Conservation (phyloP, 2,329 filamentous ascomycete genomes). For the Colletotrichum sp. region DNA sequence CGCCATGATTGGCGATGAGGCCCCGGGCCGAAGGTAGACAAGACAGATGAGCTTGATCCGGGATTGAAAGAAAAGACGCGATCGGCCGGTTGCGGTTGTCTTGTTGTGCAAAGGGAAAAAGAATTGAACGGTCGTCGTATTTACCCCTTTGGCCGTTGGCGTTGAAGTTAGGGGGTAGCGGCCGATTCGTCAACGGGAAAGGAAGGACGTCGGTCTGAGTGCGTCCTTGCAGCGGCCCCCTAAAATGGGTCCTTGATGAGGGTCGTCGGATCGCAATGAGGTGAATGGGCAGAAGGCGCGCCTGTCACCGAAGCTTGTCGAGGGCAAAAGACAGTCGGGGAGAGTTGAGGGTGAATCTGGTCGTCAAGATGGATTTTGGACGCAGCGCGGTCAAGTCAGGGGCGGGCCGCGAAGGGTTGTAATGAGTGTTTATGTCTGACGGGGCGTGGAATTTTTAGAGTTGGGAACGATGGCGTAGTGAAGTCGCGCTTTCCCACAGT, state of each 20-base stretch:
- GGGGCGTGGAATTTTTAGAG: constrained; percentile 22
- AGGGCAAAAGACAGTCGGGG: neutral
- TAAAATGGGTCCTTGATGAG: neutral
- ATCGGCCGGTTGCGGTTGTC: constrained; percentile 16
- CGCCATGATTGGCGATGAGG: constrained; percentile 22
- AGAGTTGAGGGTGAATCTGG: neutral
- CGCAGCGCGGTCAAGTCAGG: constrained; percentile 8
- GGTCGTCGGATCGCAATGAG: neutral
- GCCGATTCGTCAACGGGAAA: constrained; percentile 15
- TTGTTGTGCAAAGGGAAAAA: neutral
- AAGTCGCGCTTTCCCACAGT: constrained; percentile 15
- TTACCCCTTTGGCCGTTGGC: constrained; percentile 20
- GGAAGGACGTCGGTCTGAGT: neutral
- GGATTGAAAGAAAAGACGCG: neutral
- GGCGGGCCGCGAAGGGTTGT: constrained; percentile 16
- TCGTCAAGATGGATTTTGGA: constrained; percentile 8
- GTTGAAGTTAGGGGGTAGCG: constrained; percentile 19
- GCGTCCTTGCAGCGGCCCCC: constrained; percentile 1
- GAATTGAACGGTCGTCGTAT: neutral
- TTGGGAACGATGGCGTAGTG: constrained; percentile 21
- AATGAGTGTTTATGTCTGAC: constrained; percentile 20
- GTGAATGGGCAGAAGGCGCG: neutral
- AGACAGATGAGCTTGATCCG: constrained; percentile 14
- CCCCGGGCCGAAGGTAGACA: constrained; percentile 3
- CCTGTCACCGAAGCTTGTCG: neutral